Percentiles rank a stretch among this genome's conserved stretches.
Evolutionary conservation across 768 basidiomycete genomes (phyloP).

Genomic region (Leccinum aurantiacum): DNA sequence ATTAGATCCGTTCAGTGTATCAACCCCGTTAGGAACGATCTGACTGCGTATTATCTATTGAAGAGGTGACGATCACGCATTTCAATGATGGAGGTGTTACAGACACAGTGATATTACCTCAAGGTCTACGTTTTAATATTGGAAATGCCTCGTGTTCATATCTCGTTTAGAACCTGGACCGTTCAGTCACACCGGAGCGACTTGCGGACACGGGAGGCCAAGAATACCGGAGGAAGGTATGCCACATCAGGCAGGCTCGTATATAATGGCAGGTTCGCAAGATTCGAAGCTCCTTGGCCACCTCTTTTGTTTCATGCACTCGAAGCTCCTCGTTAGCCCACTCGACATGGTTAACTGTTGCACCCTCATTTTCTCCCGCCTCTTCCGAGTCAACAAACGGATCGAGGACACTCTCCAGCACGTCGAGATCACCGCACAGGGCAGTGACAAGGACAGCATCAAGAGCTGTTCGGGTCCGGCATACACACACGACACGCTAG

Average conservation of each 20-base stretch:
- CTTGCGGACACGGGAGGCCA: constrained; percentile 12
- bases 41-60: constrained; percentile 25
- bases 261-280: constrained; percentile 22
- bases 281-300: constrained; percentile 10
- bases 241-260: constrained; percentile 18
- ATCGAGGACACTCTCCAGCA: constrained; percentile 18
- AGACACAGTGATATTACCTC: constrained; percentile 35
- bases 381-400: constrained; percentile 19
- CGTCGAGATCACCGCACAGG: constrained; percentile 23
- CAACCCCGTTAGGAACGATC: constrained; percentile 29
- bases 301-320: constrained; percentile 24
- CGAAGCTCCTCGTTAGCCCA: constrained; percentile 21
- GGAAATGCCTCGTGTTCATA: constrained; percentile 30
- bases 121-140: constrained; percentile 27
- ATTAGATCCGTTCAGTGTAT: constrained; percentile 16
- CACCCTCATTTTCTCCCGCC: constrained; percentile 23
- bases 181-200: constrained; percentile 21
- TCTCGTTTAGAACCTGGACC: constrained; percentile 17
- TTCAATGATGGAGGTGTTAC: constrained; percentile 27
- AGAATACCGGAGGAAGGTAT: constrained; percentile 19
- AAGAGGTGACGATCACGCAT: constrained; percentile 33
- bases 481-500: constrained; percentile 26
- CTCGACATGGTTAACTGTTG: constrained; percentile 29
- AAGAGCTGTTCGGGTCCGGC: constrained; percentile 38
- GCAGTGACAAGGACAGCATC: constrained; percentile 25